phyloP scores from a whole-genome alignment of 2,329 filamentous ascomycete species.

The Chrysosporium queenslandicum region DNA sequence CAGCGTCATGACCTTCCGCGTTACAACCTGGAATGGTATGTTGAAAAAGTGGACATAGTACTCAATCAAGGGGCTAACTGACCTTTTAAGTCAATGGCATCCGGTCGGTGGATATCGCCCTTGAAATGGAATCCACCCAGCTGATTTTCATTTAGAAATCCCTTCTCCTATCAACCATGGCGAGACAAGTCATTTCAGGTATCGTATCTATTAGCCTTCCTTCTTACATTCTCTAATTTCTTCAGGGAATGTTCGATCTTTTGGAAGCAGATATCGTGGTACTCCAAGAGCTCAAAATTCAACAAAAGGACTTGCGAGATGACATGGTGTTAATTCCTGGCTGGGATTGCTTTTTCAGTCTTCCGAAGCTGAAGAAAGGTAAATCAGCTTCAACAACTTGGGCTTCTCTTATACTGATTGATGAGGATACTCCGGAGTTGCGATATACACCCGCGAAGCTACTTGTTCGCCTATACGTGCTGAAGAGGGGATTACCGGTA shows the following conservation, averaged over 20 bases:
- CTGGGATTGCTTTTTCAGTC: conserved; percentile 93
- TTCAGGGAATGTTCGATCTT: conserved; percentile 81
- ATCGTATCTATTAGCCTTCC: conserved; percentile 11
- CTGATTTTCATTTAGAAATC: conserved; percentile 52
- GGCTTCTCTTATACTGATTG: not conserved
- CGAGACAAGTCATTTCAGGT: conserved; percentile 61
- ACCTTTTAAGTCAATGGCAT: conserved; percentile 61
- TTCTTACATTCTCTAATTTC: conserved; percentile 4
- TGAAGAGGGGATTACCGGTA: conserved; percentile 85
- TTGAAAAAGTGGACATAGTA: no score
- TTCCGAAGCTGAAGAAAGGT: conserved; percentile 92
- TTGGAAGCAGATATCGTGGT: conserved; percentile 87
- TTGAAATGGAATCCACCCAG: not conserved
- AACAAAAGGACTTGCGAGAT: conserved; percentile 79
- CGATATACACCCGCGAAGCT: conserved; percentile 83
- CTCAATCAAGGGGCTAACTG: no score
- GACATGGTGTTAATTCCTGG: conserved; percentile 93
- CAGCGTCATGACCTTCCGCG: conserved; percentile 45
- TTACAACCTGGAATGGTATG: conserved; percentile 79
- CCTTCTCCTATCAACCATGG: conserved; percentile 79
- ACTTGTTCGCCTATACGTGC: conserved; percentile 77
- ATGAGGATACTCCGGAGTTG: conserved; percentile 89
- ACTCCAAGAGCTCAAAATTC: conserved; percentile 95
- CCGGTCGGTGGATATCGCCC: conserved; percentile 40
- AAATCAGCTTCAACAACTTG: conserved; percentile 14